Evolutionary conservation across 352 stramenopile genomes (phyloP), one percentile per base, ranked within the genome.

Genomic region (Plasmopara muralis): DNA sequence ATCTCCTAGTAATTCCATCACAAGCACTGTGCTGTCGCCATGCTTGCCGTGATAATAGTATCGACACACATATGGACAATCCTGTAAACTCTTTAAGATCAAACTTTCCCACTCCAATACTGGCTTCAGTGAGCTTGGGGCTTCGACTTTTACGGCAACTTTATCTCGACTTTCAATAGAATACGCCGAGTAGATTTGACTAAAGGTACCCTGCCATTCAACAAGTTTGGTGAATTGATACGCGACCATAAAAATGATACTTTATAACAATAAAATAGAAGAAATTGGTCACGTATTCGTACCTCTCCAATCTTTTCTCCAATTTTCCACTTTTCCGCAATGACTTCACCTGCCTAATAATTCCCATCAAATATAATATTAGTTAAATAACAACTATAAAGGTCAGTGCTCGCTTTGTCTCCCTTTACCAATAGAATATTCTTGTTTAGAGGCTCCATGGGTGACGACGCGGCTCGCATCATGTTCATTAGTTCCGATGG

Each of bases 231-330:
- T 46, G 15, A 53, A 47, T 25, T 25, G 49, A 53, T 25, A 25
- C 1, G 20, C 20, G 20, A 25, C 20, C 20, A 25, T 3, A 25
- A 25, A 3, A 25, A 25, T 3, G 20, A 25, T 25, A 25, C 20
- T 25, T 3, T 25, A 25, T 25, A 25, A 25, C 3, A 25, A 25
- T 25, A 25, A 25, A 3, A 25, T 25, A 25, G 3, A 25, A 25
- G 20, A 25, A 3, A 25, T 25, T 25, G 20, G 20, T 1, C 20
- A 43, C 29, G 14, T 7, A 18, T 35, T 29, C 34, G 7, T 60
- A 88, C 77, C 67, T 94, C 83, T 55, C 83, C 83, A 37, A 94
- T 94, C 61, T 94, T 94, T 64, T 94, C 83, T 20, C 83, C 69
- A 48, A 94, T 75, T 41, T 86, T 87, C 84, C 84, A 94, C 43